Base-by-base conservation (phyloP, 2,329 filamentous ascomycete species). In the Lecanoromycetidae sp. region DNA sequence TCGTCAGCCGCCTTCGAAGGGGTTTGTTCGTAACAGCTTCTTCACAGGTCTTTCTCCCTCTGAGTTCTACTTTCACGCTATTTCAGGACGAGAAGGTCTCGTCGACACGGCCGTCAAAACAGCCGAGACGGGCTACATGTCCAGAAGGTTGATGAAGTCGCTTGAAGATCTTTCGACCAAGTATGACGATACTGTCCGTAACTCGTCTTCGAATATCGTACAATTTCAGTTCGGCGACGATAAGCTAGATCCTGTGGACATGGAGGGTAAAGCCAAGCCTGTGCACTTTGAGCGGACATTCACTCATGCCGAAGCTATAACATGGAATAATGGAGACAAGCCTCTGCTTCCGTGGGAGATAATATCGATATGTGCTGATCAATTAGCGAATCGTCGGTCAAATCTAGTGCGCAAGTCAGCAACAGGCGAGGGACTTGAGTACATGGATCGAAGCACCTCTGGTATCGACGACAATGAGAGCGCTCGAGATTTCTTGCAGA, bases 101-200 rank as follows among this genome's bases (percentile, higher is more conserved):
- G 88, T 98, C 60, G 91, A 98, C 76, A 98, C 91, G 2, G 91
- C 91, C 52, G 91, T 96, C 68, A 98, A 98, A 71, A 98, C 91
- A 44, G 91, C 91, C 44, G 91, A 98, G 65, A 98, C 91, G 9
- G 91, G 91, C 54, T 98, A 98, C 68, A 98, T 98, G 91, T 96
- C 90, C 53, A 82, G 91, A 67, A 81, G 91, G 56, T 65, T 98
- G 61, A 98, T 98, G 90, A 98, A 98, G 66, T 94, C 87, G 3
- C 68, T 98, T 40, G 91, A 98, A 62, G 91, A 98, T 70, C 69
- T 96, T 3, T 94, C 88, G 1, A 87, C 85, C 0, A 80, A 87
- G 57, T 98, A 98, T 58, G 91, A 98, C 58, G 79, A 93, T 58
- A 98, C 91, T 0, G 90, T 98, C 0, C 79, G 91, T 48, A 96